Evolutionary conservation across 116 monocot genomes (phyloP).

Genomic region (Iris pallida): DNA sequence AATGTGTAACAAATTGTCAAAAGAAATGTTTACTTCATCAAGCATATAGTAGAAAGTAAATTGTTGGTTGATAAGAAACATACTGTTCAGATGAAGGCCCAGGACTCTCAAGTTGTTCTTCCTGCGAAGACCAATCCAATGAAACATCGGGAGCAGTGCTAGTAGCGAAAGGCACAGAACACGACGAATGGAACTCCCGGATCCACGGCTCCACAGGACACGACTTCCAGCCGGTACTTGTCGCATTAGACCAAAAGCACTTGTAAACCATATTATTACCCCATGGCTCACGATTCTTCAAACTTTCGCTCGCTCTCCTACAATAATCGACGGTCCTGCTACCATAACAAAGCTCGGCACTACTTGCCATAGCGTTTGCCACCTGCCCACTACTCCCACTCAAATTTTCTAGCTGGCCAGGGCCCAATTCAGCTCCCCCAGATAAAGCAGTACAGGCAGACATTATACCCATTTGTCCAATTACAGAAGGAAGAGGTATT

Average conservation of each 20-base stretch:
- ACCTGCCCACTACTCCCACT: constrained; percentile 6
- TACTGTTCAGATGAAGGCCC: constrained; percentile 49
- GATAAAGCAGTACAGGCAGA: constrained; percentile 37
- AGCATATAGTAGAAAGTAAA: too few species aligned
- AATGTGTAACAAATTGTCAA: too few species aligned
- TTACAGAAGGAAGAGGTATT: constrained; percentile 17
- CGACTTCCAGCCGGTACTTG: constrained; percentile 25
- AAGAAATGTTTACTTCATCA: too few species aligned
- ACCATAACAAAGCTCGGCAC: constrained; percentile 21
- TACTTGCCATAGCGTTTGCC: constrained; percentile 1
- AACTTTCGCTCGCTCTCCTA: constrained; percentile 33
- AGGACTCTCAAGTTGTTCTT: constrained; percentile 29
- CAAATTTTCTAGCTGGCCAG: constrained; percentile 11
- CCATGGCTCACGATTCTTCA: constrained; percentile 30
- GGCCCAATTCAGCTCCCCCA: constrained; percentile 24
- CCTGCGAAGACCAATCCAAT: constrained; percentile 21
- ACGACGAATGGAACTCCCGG: constrained; percentile 36
- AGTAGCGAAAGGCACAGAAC: constrained; percentile 27
- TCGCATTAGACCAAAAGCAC: constrained; percentile 43
- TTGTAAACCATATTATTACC: constrained; percentile 41
- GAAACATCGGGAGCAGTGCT: constrained; percentile 51
- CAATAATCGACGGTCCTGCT: constrained; percentile 26
- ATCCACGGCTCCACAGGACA: constrained; percentile 21
- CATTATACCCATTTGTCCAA: constrained; percentile 28
- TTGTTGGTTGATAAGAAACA: constrained; percentile 3